These are phyloP conservation scores for Suhomyces bolitotheri DNA, from an alignment of 1,139 yeast species.

Conservation along the genomic window DNA sequence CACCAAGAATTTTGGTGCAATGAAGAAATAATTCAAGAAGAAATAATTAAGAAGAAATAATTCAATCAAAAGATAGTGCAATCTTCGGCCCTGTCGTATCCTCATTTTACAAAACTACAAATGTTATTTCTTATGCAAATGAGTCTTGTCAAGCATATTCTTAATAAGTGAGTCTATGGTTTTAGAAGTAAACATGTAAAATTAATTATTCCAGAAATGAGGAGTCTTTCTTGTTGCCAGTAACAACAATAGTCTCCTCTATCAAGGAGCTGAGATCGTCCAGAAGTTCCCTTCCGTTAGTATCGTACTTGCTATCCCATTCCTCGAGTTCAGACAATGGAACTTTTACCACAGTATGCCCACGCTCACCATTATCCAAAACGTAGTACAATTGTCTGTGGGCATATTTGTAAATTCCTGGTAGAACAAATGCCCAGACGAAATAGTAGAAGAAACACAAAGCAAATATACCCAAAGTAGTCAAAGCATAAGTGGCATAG, in stretches of 20 bases:
- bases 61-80: no score
- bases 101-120: no score
- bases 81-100: no score
- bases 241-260: conserved; percentile 7
- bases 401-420: conserved; percentile 32
- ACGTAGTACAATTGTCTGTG: conserved; percentile 32
- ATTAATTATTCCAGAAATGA: not conserved
- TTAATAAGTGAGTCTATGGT: no score
- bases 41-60: no score
- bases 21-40: no score
- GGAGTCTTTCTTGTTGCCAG: conserved; percentile 5
- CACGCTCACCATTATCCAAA: conserved; percentile 40
- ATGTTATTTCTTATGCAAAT: no score
- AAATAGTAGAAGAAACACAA: conserved; percentile 34
- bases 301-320: conserved; percentile 33
- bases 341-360: conserved; percentile 42
- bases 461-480: conserved; percentile 30
- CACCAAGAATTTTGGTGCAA: no score
- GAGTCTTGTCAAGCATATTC: no score
- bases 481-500: conserved; percentile 30
- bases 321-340: conserved; percentile 27
- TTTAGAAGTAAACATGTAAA: no score
- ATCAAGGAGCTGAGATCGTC: conserved; percentile 10
- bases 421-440: conserved; percentile 39
- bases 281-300: conserved; percentile 14